Percentiles rank a stretch among this genome's conserved stretches.
These are phyloP conservation scores for Solanum corneliomulleri DNA, from an alignment of 257 asterid species.

Conservation along the genomic window DNA sequence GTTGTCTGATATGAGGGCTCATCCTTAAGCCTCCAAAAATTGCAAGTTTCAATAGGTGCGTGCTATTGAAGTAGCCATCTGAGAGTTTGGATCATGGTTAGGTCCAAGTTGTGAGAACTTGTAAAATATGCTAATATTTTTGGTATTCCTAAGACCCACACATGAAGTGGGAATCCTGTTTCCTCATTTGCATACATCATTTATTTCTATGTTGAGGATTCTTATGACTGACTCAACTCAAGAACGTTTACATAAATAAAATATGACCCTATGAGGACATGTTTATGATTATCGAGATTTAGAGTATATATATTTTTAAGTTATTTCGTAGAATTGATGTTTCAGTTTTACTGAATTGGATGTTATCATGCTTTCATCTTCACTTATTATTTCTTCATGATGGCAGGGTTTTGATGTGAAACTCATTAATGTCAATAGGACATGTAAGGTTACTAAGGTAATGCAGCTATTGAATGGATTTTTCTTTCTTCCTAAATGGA, in stretches of 20 bases:
- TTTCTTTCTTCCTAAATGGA: neutral
- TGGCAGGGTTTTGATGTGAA: constrained; percentile 90
- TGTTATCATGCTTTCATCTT: neutral
- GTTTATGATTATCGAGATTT: neutral
- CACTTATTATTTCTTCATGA: constrained; percentile 3
- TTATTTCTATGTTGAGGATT: neutral
- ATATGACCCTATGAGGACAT: neutral
- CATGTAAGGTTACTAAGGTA: constrained; percentile 92
- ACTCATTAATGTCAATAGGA: constrained; percentile 75
- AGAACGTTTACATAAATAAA: neutral
- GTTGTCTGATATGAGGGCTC: neutral
- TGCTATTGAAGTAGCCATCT: neutral
- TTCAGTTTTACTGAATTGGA: neutral
- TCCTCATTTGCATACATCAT: neutral
- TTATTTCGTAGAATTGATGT: neutral
- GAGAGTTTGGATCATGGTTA: neutral
- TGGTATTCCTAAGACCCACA: neutral
- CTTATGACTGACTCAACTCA: neutral
- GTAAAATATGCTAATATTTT: neutral
- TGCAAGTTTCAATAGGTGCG: neutral
- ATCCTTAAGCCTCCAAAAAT: neutral
- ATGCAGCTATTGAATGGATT: constrained; percentile 1
- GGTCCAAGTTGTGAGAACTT: neutral
- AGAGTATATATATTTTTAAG: neutral
- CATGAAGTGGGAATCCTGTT: neutral